Percentiles rank a stretch among this genome's conserved stretches.
phyloP scores from a whole-genome alignment of 306 rosid genomes.

The Lathyrus sativus region DNA sequence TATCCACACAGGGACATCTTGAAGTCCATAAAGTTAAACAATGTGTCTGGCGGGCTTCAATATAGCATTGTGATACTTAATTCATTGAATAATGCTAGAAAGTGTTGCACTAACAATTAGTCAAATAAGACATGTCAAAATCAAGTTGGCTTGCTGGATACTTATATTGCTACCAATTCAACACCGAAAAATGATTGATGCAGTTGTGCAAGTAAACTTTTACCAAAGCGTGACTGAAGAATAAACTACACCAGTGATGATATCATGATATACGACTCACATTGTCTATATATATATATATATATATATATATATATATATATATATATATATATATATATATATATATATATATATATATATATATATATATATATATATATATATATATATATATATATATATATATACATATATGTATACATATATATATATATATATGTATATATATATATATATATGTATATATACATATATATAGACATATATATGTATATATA shows the following conservation, averaged over 20 bases:
- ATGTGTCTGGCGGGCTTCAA: neutral
- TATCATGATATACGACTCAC: too few relatives aligned
- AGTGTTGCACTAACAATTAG: neutral
- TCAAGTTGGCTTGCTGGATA: conserved; percentile 33
- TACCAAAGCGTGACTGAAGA: neutral
- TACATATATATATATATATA: too few relatives aligned
- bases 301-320: too few relatives aligned
- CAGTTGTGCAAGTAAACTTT: conserved; percentile 4
- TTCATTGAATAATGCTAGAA: neutral
- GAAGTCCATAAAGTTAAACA: neutral
- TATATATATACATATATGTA: too few relatives aligned
- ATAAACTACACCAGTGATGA: neutral
- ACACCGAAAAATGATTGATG: neutral
- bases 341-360: too few relatives aligned
- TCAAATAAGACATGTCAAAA: conserved; percentile 15
- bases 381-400: too few relatives aligned
- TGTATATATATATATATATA: too few relatives aligned
- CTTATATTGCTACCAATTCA: conserved; percentile 40
- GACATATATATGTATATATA: too few relatives aligned
- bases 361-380: too few relatives aligned
- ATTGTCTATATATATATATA: too few relatives aligned
- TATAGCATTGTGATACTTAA: neutral
- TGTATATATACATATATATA: too few relatives aligned
- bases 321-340: too few relatives aligned
- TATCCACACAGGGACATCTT: neutral